Evolutionary conservation across 1,284 basidiomycete species (phyloP), one percentile per base, ranked within the genome.

Genomic region (Rhodotorula sp.): DNA sequence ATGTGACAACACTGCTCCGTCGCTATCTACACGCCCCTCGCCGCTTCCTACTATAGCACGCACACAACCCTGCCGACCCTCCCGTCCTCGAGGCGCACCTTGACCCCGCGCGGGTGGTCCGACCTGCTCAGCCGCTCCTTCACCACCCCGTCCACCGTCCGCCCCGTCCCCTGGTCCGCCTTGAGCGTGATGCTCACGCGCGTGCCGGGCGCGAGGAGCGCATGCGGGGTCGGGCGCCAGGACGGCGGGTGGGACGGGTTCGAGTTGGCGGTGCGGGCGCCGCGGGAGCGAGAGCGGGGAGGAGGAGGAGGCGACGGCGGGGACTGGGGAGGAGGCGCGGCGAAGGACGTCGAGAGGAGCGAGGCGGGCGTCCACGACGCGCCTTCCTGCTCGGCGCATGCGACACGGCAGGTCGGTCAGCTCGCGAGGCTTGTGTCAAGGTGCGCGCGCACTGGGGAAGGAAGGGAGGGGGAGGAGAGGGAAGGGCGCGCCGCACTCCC

Each of bases 41-140:
- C 9, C 15, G 1, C 32, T 8, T 36, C 25, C 32, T 25, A 36
- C 41, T n/a, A 27, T 25, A 72, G 34, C 15, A 74, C 54, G 32
- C 69, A 53, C 4, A 75, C 76, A 15, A 78, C 74, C 15, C 77
- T 59, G 1, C 77, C 76, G 0, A 78, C 76, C 22, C 70, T 50
- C 19, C 77, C 76, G 27, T 72, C 72, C 41, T 48, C 46, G 25
- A 71, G 46, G 3, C 77, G 27, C 1, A 78, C 73, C 48, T 78
- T 78, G 29, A 77, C 74, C 2, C 77, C 77, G 25, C 77, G 61
- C 22, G 77, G 77, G 53, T 78, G 77, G 41, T 78, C 76, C 3
- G 74, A 74, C 39, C 61, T 63, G 44, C 76, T 76, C 46, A 78
- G 27, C 4, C 70, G 64, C 50, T 77, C 73, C 10, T n/a, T n/a